These are phyloP conservation scores for Zygoascus bituminiphila DNA, from an alignment of 805 yeast genomes.

Conservation along the genomic window DNA sequence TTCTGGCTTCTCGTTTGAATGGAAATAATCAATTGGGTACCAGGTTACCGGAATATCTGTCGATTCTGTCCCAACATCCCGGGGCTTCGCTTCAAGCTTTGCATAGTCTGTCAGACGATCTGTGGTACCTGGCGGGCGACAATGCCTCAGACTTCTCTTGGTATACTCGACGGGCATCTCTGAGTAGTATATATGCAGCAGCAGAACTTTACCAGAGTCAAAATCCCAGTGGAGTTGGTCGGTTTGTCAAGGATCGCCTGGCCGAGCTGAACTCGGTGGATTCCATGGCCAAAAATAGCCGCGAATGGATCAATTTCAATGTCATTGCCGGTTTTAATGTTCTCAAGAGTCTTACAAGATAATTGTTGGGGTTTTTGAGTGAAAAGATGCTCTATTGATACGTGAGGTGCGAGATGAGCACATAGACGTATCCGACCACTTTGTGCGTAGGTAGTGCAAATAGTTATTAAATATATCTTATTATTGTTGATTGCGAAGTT, in stretches of 20 bases:
- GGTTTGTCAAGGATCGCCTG: constrained; percentile 56
- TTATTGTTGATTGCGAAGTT: no score
- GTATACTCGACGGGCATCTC: constrained; percentile 77
- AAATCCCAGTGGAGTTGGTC: constrained; percentile 52
- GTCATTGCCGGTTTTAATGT: constrained; percentile 57
- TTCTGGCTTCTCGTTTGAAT: constrained; percentile 36
- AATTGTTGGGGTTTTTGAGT: no score
- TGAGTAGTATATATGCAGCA: constrained; percentile 63
- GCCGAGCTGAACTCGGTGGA: constrained; percentile 48
- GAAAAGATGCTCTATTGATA: no score
- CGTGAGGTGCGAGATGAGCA: no score
- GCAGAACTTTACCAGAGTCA: constrained; percentile 74
- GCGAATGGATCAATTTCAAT: constrained; percentile 70
- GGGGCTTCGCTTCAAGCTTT: constrained; percentile 55
- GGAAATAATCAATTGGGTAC: constrained; percentile 32
- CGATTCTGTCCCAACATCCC: constrained; percentile 58
- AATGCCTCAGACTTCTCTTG: constrained; percentile 72
- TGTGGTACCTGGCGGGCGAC: constrained; percentile 74
- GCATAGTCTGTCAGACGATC: constrained; percentile 71
- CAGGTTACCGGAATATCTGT: constrained; percentile 40
- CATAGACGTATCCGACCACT: no score
- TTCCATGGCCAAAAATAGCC: constrained; percentile 51
- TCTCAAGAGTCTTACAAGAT: constrained; percentile 44
- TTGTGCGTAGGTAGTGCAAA: no score
- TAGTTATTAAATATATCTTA: no score